Conservation (phyloP, 2,329 filamentous ascomycete species). For the Niveomyces coronatus region DNA sequence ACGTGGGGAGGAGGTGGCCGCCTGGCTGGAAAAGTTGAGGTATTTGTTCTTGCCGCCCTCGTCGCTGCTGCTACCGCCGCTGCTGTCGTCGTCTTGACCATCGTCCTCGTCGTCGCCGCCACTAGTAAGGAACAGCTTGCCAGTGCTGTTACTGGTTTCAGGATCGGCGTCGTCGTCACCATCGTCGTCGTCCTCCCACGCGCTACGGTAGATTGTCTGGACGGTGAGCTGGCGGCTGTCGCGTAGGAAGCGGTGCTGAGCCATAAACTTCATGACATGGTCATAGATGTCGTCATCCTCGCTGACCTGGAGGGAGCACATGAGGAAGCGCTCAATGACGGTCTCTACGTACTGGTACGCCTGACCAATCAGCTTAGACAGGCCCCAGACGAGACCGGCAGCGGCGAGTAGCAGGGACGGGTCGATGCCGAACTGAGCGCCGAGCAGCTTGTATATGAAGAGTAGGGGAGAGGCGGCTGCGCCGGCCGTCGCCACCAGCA, state of each 20-base stretch:
- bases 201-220: conserved; percentile 42
- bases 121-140: conserved; percentile 24
- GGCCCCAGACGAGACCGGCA: conserved; percentile 37
- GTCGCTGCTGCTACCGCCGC: conserved; percentile 28
- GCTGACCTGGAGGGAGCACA: conserved; percentile 41
- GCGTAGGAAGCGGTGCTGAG: conserved; percentile 38
- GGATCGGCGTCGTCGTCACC: conserved; percentile 25
- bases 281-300: conserved; percentile 47
- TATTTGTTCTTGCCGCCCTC: conserved; percentile 26
- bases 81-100: conserved; percentile 27
- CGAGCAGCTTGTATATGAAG: conserved; percentile 36
- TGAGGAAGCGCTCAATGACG: conserved; percentile 35
- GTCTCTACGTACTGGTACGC: conserved; percentile 23
- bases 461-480: conserved; percentile 34
- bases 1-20: conserved; percentile 38
- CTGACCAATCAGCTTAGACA: conserved; percentile 26
- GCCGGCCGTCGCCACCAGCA: conserved; percentile 36
- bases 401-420: conserved; percentile 36
- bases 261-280: conserved; percentile 49
- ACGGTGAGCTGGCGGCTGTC: conserved; percentile 44
- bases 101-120: conserved; percentile 28
- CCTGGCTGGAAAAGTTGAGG: conserved; percentile 50
- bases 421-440: conserved; percentile 36
- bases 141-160: too few relatives aligned
- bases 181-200: conserved; percentile 46